These are phyloP conservation scores for Adansonia grandidieri DNA, from an alignment of 441 rosid species.

Conservation along the genomic window DNA sequence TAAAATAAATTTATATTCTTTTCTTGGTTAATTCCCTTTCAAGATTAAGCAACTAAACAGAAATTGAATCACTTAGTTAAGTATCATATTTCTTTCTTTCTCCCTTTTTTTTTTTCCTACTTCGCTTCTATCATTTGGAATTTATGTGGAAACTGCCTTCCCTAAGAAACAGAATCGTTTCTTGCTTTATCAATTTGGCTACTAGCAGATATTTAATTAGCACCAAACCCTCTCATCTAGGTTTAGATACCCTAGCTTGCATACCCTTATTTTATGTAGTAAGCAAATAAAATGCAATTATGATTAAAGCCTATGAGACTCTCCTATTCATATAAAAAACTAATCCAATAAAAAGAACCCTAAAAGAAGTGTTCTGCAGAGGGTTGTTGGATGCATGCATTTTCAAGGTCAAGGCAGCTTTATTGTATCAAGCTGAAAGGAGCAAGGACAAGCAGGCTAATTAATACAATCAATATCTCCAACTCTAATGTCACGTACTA, in stretches of 20 bases:
- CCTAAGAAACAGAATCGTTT: neutral
- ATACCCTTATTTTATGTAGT: neutral
- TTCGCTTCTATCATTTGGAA: neutral
- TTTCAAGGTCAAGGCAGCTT: neutral
- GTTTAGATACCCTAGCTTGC: neutral
- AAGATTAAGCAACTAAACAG: neutral
- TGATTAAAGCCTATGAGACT: neutral
- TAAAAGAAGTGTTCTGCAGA: neutral
- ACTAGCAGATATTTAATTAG: neutral
- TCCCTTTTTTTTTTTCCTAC: too few species aligned
- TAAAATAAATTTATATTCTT: neutral
- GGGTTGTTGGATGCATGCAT: neutral
- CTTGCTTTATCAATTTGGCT: neutral
- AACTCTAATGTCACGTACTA: neutral
- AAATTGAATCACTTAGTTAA: neutral
- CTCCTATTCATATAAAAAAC: neutral
- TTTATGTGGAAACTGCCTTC: neutral
- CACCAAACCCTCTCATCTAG: neutral
- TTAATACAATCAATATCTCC: neutral
- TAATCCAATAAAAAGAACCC: too few species aligned
- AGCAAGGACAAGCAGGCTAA: neutral
- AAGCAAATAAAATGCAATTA: neutral
- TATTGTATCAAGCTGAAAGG: neutral
- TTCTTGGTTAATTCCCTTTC: neutral
- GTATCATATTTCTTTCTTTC: too few species aligned